phyloP scores from a whole-genome alignment of 495 filamentous ascomycete genomes.

The Lophium mytilinum region DNA sequence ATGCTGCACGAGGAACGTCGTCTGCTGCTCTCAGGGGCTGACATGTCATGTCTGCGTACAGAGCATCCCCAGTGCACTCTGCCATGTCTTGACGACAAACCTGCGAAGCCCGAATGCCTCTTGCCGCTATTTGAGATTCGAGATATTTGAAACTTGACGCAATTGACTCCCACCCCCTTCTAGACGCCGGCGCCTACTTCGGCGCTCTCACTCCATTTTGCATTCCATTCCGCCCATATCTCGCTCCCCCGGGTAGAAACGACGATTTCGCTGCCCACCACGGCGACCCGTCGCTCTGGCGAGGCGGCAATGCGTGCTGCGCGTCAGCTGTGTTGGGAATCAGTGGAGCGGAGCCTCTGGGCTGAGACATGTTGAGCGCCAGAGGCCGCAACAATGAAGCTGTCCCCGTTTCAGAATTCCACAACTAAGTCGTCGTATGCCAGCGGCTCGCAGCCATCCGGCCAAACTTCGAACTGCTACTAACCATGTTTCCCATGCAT shows the following conservation, averaged over 20 bases:
- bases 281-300: not conserved
- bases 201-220: not conserved
- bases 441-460: slow-evolving; percentile 20
- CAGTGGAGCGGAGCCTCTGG: no score
- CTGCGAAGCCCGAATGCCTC: no score
- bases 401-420: slow-evolving; percentile 15
- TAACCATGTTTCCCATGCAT: slow-evolving; percentile 13
- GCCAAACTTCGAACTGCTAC: slow-evolving; percentile 13
- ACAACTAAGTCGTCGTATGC: slow-evolving; percentile 16
- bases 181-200: no score
- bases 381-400: slow-evolving; percentile 17
- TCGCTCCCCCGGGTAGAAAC: slow-evolving; percentile 15
- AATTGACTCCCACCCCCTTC: no score
- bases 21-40: no score
- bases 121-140: no score
- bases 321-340: slow-evolving; percentile 21
- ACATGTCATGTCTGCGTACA: no score
- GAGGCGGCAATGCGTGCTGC: slow-evolving; percentile 16
- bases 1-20: no score
- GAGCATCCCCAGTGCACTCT: no score
- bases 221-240: slow-evolving; percentile 3
- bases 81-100: no score
- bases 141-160: no score
- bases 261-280: slow-evolving; percentile 10
- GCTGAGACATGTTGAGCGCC: slow-evolving; percentile 3